A percentile compares a stretch with the other conserved stretches of the same genome.
Conservation (phyloP, 2,329 filamentous ascomycete genomes). For the Aspergillus texensis region DNA sequence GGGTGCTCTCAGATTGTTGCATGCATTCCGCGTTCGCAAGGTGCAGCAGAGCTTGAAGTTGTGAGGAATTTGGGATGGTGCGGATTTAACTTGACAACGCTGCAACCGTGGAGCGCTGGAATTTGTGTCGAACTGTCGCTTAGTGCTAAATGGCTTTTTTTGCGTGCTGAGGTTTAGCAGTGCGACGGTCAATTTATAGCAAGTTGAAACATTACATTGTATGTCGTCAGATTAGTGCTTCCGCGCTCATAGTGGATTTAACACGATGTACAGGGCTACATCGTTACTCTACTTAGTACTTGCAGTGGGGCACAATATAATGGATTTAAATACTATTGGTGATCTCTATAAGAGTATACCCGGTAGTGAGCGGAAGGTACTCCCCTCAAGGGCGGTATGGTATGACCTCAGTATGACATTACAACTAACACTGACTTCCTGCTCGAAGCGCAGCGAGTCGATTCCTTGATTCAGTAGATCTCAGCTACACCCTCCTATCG, state of each 20-base stretch:
- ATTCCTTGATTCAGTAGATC: background rate
- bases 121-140: slow-evolving; percentile 62
- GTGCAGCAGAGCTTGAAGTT: slow-evolving; percentile 63
- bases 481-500: background rate
- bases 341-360: background rate
- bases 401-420: slow-evolving; percentile 15
- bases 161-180: slow-evolving; percentile 80
- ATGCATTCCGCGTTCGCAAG: slow-evolving; percentile 74
- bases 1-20: slow-evolving; percentile 77
- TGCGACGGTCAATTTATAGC: background rate
- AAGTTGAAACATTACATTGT: too few relatives aligned
- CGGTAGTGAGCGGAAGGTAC: background rate
- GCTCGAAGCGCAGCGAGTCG: background rate
- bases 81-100: slow-evolving; percentile 79
- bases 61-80: slow-evolving; percentile 89
- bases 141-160: slow-evolving; percentile 80
- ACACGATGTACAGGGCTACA: background rate
- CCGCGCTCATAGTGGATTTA: background rate
- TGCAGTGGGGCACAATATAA: background rate
- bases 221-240: background rate
- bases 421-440: background rate
- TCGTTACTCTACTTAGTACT: background rate
- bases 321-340: background rate
- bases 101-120: slow-evolving; percentile 69
- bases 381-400: background rate